A percentile compares a stretch with the other conserved stretches of the same genome.
Conservation (phyloP, 345 rosid species). For the Citrus trifoliata region DNA sequence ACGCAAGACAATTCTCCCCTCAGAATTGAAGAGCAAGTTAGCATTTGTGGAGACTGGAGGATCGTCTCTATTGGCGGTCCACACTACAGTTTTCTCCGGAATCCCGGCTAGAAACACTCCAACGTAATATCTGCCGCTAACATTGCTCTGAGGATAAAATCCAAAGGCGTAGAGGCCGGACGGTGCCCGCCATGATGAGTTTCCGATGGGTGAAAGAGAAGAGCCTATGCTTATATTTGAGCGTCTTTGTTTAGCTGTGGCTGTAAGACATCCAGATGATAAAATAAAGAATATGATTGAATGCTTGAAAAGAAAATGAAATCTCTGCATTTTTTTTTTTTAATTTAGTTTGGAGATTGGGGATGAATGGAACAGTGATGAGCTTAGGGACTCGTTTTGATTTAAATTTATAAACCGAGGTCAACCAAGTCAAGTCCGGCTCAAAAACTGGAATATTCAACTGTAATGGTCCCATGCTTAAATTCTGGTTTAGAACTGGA, state of each 20-base stretch:
- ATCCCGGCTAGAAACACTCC: slow-evolving; percentile 28
- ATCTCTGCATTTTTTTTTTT: background rate
- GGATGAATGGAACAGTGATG: no score
- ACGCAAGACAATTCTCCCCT: slow-evolving; percentile 7
- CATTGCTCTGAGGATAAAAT: slow-evolving; percentile 22
- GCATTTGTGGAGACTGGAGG: slow-evolving; percentile 2
- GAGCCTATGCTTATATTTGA: slow-evolving; percentile 16
- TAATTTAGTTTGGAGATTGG: no score
- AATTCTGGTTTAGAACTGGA: no score
- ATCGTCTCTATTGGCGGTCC: slow-evolving; percentile 12
- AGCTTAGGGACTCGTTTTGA: no score
- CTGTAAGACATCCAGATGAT: background rate
- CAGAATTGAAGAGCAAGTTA: slow-evolving; percentile 2
- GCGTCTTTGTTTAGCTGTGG: slow-evolving; percentile 16
- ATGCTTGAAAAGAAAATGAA: background rate
- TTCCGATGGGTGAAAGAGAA: slow-evolving; percentile 15
- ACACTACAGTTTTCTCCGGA: slow-evolving; percentile 1
- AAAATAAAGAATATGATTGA: slow-evolving; percentile 7
- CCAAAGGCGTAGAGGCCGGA: slow-evolving; percentile 37
- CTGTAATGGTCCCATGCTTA: no score
- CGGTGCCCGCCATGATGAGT: slow-evolving; percentile 28
- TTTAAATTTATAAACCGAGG: no score
- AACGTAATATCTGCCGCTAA: slow-evolving; percentile 12
- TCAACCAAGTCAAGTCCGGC: no score
- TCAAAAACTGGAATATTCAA: no score